phyloP scores from a whole-genome alignment of 2,329 filamentous ascomycete genomes.

The Penicillium paneum region DNA sequence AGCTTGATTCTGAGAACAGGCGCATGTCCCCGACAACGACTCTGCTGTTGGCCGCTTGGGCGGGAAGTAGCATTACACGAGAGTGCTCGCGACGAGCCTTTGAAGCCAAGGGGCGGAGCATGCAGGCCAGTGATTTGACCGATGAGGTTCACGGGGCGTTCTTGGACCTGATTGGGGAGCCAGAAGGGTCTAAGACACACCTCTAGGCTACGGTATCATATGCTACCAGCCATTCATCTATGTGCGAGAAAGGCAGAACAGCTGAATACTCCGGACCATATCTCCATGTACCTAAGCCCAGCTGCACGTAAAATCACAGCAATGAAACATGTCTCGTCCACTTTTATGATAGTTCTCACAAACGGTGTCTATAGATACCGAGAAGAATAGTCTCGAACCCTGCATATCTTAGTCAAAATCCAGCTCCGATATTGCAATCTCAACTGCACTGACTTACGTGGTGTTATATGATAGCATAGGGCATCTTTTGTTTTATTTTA shows the following conservation, averaged over 20 bases:
- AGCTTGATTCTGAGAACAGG: constrained; percentile 45
- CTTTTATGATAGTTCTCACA: background rate
- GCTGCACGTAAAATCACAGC: background rate
- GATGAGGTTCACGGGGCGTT: constrained; percentile 85
- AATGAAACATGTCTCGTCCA: background rate
- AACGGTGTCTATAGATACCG: background rate
- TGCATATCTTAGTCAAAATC: background rate
- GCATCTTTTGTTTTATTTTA: background rate
- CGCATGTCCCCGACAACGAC: constrained; percentile 60
- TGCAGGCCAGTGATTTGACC: constrained; percentile 91
- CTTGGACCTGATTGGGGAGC: constrained; percentile 72
- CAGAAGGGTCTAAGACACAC: constrained; percentile 45
- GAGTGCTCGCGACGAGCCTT: constrained; percentile 89
- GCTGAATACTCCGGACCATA: background rate
- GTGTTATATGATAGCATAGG: background rate
- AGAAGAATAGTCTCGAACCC: background rate
- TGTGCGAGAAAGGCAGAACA: background rate
- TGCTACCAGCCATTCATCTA: background rate
- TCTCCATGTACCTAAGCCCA: background rate
- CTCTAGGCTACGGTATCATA: constrained; percentile 23
- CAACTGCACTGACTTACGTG: background rate
- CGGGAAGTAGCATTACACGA: constrained; percentile 80
- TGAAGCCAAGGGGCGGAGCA: constrained; percentile 74
- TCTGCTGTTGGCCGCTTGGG: constrained; percentile 76
- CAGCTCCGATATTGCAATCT: background rate